Conservation (phyloP, 2,329 filamentous ascomycete species). For the Ophiostoma quercus region DNA sequence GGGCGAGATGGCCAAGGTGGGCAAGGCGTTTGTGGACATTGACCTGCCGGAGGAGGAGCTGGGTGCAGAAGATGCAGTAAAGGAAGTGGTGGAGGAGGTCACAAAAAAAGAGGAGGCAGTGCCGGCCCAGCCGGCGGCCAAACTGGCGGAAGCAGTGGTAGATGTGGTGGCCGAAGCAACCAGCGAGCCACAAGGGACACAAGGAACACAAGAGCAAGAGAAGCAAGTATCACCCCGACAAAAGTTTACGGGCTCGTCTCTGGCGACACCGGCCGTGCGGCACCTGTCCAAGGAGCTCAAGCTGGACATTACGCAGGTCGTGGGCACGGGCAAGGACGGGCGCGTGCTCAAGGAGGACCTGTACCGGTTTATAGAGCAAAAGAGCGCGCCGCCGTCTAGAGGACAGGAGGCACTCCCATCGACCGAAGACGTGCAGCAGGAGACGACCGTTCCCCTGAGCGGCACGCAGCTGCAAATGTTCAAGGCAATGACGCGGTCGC, state of each 20-base stretch:
- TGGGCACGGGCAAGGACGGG: conserved; percentile 84
- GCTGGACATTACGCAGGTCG: conserved; percentile 70
- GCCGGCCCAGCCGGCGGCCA: too few relatives aligned
- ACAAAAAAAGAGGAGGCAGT: conserved; percentile 16
- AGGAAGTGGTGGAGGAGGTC: conserved; percentile 11
- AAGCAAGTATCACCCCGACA: conserved; percentile 39
- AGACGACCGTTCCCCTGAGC: conserved; percentile 65
- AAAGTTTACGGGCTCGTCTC: conserved; percentile 55
- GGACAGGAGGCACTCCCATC: background rate
- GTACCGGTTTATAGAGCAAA: conserved; percentile 59
- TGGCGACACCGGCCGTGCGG: conserved; percentile 89
- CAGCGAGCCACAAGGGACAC: too few relatives aligned
- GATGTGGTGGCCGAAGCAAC: too few relatives aligned
- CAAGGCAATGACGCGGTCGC: conserved; percentile 90
- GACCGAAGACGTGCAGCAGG: conserved; percentile 48
- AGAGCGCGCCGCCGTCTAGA: conserved; percentile 29
- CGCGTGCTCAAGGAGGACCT: conserved; percentile 92
- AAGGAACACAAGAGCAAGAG: background rate
- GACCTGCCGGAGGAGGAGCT: conserved; percentile 76
- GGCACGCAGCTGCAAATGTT: conserved; percentile 90
- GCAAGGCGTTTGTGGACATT: conserved; percentile 90
- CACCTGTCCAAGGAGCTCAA: conserved; percentile 77
- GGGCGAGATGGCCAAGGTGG: conserved; percentile 93
- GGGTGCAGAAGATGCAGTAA: conserved; percentile 19
- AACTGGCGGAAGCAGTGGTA: conserved; percentile 11